Conservation (phyloP, 2,329 filamentous ascomycete genomes). For the Ilyonectria destructans region DNA sequence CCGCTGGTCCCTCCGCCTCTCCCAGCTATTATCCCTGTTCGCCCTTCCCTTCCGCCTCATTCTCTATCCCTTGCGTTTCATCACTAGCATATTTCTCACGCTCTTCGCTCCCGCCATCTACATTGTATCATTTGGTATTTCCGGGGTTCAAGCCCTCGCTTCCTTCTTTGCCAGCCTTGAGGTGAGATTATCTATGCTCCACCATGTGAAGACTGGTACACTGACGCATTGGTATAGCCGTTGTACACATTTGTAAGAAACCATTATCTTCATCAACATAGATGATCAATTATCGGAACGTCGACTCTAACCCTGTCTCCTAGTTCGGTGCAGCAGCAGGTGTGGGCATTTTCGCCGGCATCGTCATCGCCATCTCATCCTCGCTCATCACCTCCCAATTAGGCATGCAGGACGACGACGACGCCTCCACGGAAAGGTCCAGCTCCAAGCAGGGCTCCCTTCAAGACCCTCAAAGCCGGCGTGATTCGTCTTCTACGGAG, state of each 20-base stretch:
- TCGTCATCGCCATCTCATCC: constrained; percentile 72
- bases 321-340: constrained; percentile 77
- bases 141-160: constrained; percentile 43
- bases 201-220: neutral
- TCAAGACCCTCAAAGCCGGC: constrained; percentile 34
- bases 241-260: constrained; percentile 62
- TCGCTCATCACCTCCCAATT: constrained; percentile 68
- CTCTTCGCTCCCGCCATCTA: constrained; percentile 58
- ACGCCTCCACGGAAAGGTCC: constrained; percentile 14
- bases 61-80: constrained; percentile 50
- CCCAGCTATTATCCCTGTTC: constrained; percentile 43
- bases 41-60: constrained; percentile 53
- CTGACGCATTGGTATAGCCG: constrained; percentile 50
- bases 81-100: constrained; percentile 49
- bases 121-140: constrained; percentile 50
- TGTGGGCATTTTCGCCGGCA: constrained; percentile 76
- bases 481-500: constrained; percentile 54
- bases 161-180: constrained; percentile 54
- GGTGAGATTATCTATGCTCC: constrained; percentile 49
- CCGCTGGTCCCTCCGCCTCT: constrained; percentile 49
- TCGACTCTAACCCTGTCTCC: constrained; percentile 11
- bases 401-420: constrained; percentile 56
- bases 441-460: constrained; percentile 36
- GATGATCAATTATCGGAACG: neutral
- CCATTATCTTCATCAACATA: constrained; percentile 40